phyloP scores from a whole-genome alignment of 1,284 basidiomycete genomes.

The Neonothopanus nambi region DNA sequence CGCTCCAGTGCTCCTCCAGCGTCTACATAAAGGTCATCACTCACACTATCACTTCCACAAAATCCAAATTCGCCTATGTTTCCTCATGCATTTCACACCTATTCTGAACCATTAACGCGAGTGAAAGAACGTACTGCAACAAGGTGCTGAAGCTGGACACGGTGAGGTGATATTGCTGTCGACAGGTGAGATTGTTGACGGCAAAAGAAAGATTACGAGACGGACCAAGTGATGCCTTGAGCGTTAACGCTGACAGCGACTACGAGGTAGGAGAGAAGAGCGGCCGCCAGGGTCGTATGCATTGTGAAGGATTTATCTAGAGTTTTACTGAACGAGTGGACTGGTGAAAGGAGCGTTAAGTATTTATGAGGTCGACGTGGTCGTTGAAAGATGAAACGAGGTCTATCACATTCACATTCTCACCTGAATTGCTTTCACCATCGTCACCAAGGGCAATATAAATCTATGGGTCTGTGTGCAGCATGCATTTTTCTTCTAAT shows the following conservation, averaged over 20 bases:
- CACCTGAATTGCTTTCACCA: no score
- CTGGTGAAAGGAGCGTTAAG: constrained; percentile 5
- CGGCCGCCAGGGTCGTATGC: constrained; percentile 18
- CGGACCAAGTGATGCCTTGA: constrained; percentile 16
- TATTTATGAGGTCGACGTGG: neutral
- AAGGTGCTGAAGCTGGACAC: constrained; percentile 50
- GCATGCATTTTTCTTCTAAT: no score
- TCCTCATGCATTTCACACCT: constrained; percentile 5
- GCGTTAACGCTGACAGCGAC: constrained; percentile 6
- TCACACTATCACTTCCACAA: constrained; percentile 60
- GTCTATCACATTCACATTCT: no score
- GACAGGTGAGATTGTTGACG: no score
- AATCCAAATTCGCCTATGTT: constrained; percentile 69
- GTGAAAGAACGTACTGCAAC: constrained; percentile 45
- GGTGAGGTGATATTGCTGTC: constrained; percentile 39
- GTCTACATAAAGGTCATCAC: no score
- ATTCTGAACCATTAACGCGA: neutral
- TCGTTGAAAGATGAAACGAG: no score
- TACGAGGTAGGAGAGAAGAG: constrained; percentile 10
- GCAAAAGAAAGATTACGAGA: neutral
- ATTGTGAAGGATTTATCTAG: constrained; percentile 12
- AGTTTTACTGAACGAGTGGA: constrained; percentile 7
- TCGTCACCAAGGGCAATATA: no score
- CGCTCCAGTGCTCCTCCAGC: no score
- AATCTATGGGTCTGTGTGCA: no score